These are phyloP conservation scores for Starmerella geochares DNA, from an alignment of 805 yeast genomes.

Conservation along the genomic window DNA sequence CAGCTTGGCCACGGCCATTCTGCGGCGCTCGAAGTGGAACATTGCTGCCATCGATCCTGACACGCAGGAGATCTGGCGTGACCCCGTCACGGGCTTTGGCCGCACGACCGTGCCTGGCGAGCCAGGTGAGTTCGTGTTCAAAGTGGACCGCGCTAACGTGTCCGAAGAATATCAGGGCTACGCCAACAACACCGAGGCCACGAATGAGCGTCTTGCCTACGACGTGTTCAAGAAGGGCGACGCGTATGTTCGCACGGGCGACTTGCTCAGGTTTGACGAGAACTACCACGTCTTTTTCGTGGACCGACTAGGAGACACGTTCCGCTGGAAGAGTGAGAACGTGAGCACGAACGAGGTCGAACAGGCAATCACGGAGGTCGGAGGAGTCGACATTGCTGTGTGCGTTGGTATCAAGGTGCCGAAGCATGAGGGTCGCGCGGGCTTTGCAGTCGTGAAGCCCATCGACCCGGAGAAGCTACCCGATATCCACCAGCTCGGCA, in stretches of 20 bases:
- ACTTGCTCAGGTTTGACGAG: constrained; percentile 58
- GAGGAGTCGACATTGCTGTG: constrained; percentile 45
- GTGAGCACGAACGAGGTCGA: constrained; percentile 92
- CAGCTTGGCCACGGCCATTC: constrained; percentile 33
- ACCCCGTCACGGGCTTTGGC: constrained; percentile 56
- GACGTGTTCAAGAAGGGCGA: constrained; percentile 78
- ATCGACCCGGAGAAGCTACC: constrained; percentile 32
- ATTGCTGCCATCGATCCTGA: constrained; percentile 73
- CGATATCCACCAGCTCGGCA: constrained; percentile 35
- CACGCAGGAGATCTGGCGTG: constrained; percentile 58
- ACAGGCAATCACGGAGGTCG: constrained; percentile 40
- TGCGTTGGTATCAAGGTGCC: constrained; percentile 86
- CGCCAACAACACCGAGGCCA: constrained; percentile 66
- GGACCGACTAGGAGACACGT: constrained; percentile 90
- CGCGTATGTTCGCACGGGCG: constrained; percentile 86
- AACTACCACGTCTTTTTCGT: constrained; percentile 69
- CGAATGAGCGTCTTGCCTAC: constrained; percentile 60
- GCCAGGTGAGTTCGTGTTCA: constrained; percentile 83
- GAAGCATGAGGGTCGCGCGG: constrained; percentile 88
- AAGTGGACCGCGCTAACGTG: constrained; percentile 52
- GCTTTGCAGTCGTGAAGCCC: constrained; percentile 68
- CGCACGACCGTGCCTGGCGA: constrained; percentile 45
- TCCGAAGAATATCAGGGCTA: constrained; percentile 82
- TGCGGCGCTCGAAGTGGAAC: constrained; percentile 41
- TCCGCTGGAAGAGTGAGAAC: constrained; percentile 93